Evolutionary conservation across 495 filamentous ascomycete species (phyloP), one percentile per base, ranked within the genome.

Genomic region (Penicillium canariense): DNA sequence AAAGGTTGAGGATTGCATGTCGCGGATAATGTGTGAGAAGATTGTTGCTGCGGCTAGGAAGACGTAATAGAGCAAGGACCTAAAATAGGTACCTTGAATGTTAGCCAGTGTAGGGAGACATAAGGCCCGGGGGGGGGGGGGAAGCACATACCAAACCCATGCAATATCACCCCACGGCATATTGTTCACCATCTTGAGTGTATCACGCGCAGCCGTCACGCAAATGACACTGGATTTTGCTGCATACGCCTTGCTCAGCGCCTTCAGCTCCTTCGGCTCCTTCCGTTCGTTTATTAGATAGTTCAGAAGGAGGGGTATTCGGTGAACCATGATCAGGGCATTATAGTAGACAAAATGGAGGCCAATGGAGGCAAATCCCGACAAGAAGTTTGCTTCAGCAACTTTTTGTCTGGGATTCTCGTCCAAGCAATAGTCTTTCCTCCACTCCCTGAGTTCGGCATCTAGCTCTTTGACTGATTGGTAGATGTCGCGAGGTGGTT

Each of bases 301-400:
- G 17, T 93, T 90, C 62, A 96, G 87, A 61, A 96, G 87, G 54
- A 96, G 81, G 2, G 90, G 94, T 85, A 97, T 92, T 23, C 94
- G 90, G 71, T 97, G 92, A 52, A 97, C 93, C 31, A 96, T 97
- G 14, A 91, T 96, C 52, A 96, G 74, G 52, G 89, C 91, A 72
- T 97, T 97, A 78, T 96, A 96, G 68, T 98, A 97, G 34, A 89
- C 83, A 60, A 97, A 91, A 63, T 95, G 91, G 35, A 97, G 72
- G 61, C 91, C 87, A 47, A 92, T 87, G 50, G 95, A 81, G 50
- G 95, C 93, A 18, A 97, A 81, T 38, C 96, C 87, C 12, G 95
- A 76, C 5, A 93, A 85, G 12, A 88, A 91, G 66, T 97, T 89
- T 2, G 81, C 81, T n/a, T 86, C 85, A 59, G 85, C 86, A 58